Conservation (phyloP, 202 grass and related monocot species). For the Elaeis oleifera region DNA sequence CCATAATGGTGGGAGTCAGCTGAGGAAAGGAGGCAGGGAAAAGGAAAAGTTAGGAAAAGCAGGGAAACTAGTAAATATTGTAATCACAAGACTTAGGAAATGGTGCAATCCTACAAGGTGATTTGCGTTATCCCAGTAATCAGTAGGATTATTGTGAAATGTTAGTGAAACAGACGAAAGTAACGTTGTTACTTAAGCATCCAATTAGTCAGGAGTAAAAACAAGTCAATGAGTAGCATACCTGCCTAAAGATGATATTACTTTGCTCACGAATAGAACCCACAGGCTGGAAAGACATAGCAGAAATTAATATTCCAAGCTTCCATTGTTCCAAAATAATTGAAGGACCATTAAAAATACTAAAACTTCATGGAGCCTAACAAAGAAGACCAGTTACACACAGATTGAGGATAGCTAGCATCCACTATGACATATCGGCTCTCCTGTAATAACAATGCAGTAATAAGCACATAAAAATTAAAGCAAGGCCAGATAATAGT, state of each 20-base stretch:
- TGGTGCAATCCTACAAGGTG: too few relatives aligned
- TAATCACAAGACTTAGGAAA: too few relatives aligned
- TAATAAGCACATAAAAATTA: too few relatives aligned
- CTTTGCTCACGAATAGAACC: slow-evolving; percentile 86
- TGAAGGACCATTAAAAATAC: slow-evolving; percentile 2
- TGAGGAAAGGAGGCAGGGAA: too few relatives aligned
- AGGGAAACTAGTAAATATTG: too few relatives aligned
- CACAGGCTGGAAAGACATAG: slow-evolving; percentile 48
- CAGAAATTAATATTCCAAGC: slow-evolving; percentile 23
- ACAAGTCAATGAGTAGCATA: slow-evolving; percentile 13
- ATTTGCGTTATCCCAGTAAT: too few relatives aligned
- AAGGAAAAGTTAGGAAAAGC: too few relatives aligned
- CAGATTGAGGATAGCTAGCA: slow-evolving; percentile 51
- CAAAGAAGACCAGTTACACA: slow-evolving; percentile 33
- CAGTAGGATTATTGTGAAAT: too few relatives aligned
- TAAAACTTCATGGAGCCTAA: slow-evolving; percentile 2
- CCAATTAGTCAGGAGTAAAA: neutral
- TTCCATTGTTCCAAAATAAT: neutral
- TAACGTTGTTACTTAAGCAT: neutral
- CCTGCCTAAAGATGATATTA: slow-evolving; percentile 90
- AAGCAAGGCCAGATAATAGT: too few relatives aligned
- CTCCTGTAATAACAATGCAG: slow-evolving; percentile 44
- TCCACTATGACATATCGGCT: slow-evolving; percentile 90
- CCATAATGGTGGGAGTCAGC: too few relatives aligned
- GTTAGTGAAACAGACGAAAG: too few relatives aligned